Evolutionary conservation across 495 filamentous ascomycete genomes (phyloP), one percentile per base, ranked within the genome.

Genomic region (Thermothielavioides terrestris): DNA sequence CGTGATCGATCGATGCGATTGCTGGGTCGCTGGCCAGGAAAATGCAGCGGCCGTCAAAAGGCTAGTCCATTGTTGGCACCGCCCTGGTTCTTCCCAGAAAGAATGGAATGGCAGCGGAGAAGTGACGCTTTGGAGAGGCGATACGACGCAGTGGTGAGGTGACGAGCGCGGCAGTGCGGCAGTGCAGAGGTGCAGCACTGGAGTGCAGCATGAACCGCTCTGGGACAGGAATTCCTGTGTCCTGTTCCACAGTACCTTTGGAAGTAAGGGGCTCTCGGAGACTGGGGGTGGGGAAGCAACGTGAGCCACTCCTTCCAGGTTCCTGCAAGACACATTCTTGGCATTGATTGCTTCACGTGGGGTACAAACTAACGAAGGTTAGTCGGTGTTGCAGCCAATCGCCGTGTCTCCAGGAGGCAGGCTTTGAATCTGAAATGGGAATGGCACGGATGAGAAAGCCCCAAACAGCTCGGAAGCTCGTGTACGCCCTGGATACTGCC

Each of bases 141-240:
- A 59, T 52, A 49, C 42, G 56, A 50, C 46, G 55, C 53, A 50
- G 45, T 58, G 50, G 47, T 52, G 49, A 50, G 44, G 52, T 46
- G 48, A 25, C 34, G 42, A 49, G 28, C 31, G 10, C 37, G 17
- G 32, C 35, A 49, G 31, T 20, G 30, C 43, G 36, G 23, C 18
- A 12, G n/a, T n/a, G n/a, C n/a, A n/a, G n/a, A n/a, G n/a, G n/a
- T n/a, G n/a, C n/a, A n/a, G 48, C 31, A 11, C 37, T 15, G 32
- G 41, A 49, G 31, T 20, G 30, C 43, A 42, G 23, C 18, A 12
- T 15, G 38, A 43, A 53, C 42, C 23, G 31, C 23, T 28, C 25
- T 11, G 32, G 51, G 44, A 53, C 38, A 44, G 43, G 51, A 46
- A 11, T n/a, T 30, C n/a, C n/a, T n/a, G n/a, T n/a, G n/a, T n/a